These are phyloP conservation scores for Neopestalotiopsis clavispora DNA, from an alignment of 2,329 filamentous ascomycete species.

Conservation along the genomic window DNA sequence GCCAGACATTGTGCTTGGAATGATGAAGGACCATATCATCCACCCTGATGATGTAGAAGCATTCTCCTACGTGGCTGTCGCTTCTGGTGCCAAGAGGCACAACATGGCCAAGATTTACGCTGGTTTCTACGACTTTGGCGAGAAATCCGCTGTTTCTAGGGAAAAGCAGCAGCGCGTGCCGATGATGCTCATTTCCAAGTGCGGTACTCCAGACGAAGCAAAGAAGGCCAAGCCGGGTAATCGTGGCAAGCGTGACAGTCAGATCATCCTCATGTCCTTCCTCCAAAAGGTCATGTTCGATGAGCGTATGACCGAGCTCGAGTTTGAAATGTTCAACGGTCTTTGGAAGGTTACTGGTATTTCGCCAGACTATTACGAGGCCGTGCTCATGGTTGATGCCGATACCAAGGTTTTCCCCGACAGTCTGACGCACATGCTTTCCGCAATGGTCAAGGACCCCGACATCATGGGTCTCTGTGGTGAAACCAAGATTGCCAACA, in stretches of 20 bases:
- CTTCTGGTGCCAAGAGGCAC: constrained; percentile 94
- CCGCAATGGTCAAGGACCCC: constrained; percentile 98
- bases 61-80: constrained; percentile 96
- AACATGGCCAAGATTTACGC: constrained; percentile 99
- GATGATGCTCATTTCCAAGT: constrained; percentile 97
- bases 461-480: constrained; percentile 99
- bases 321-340: constrained; percentile 99
- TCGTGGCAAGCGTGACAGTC: constrained; percentile 97
- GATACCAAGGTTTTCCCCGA: constrained; percentile 99
- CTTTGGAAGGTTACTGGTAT: constrained; percentile 99
- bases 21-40: constrained; percentile 92
- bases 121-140: constrained; percentile 96
- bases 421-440: constrained; percentile 97
- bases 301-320: constrained; percentile 98
- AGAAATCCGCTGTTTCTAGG: constrained; percentile 74
- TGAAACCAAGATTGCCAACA: constrained; percentile 99
- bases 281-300: constrained; percentile 99
- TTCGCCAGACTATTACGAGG: constrained; percentile 96
- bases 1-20: constrained; percentile 85
- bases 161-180: constrained; percentile 96
- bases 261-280: constrained; percentile 99
- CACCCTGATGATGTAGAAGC: constrained; percentile 81
- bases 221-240: constrained; percentile 89
- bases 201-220: constrained; percentile 87
- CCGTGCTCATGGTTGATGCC: constrained; percentile 98